A percentile compares a stretch with the other conserved stretches of the same genome.
Conservation (phyloP, 805 yeast species). For the Candida yuanshanica region DNA sequence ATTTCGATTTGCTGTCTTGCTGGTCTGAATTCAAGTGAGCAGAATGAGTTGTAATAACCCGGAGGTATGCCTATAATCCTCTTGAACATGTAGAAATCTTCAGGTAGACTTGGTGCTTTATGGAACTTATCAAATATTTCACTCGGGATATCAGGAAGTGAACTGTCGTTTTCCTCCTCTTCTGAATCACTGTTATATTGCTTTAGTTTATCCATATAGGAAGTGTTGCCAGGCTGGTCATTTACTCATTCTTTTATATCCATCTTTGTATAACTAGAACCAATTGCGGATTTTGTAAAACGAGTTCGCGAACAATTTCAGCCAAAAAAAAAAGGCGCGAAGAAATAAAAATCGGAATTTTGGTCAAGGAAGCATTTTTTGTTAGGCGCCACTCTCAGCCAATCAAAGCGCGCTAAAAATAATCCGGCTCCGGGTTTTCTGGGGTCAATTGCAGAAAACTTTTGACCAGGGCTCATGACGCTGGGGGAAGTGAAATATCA, state of each 20-base stretch:
- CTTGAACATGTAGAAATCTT: constrained; percentile 10
- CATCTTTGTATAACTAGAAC: no score
- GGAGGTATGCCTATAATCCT: constrained; percentile 6
- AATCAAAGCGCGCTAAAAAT: background rate
- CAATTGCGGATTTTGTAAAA: background rate
- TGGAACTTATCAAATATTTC: constrained; percentile 10
- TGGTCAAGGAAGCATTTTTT: background rate
- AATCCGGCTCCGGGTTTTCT: background rate
- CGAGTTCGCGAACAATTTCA: background rate
- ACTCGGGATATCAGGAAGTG: constrained; percentile 1
- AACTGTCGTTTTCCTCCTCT: background rate
- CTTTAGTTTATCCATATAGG: background rate
- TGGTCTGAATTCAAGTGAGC: constrained; percentile 9
- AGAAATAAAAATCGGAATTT: no score
- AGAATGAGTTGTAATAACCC: constrained; percentile 6
- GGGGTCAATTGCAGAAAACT: background rate
- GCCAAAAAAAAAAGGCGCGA: no score
- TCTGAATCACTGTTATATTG: background rate
- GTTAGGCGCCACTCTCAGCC: background rate
- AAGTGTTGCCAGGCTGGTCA: no score
- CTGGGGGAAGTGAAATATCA: no score
- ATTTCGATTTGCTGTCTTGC: background rate
- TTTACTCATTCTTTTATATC: no score
- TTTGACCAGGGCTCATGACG: background rate
- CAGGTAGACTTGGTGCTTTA: constrained; percentile 7